A percentile compares a stretch with the other conserved stretches of the same genome.
Evolutionary conservation across 345 rosid genomes (phyloP).

Genomic region (Trapa bicornis): DNA sequence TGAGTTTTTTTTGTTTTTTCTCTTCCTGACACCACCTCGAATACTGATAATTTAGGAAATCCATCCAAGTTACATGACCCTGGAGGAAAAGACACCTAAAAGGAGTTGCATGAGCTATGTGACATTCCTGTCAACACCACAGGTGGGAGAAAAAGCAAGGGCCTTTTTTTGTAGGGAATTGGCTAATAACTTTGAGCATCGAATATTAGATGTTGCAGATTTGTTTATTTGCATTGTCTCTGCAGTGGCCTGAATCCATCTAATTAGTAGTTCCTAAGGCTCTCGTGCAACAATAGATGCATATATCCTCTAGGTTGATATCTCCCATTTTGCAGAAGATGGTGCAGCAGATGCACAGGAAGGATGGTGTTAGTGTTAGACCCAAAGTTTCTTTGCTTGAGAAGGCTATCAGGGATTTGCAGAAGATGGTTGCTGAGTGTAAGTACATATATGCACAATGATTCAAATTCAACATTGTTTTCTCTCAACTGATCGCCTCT

Average conservation of each 20-base stretch:
- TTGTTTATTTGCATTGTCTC: too few relatives aligned
- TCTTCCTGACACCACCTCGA: not conserved
- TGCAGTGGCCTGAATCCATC: not conserved
- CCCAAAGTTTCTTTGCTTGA: conserved; percentile 64
- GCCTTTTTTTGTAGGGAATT: not conserved
- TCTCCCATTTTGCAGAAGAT: conserved; percentile 31
- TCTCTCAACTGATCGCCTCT: conserved; percentile 1
- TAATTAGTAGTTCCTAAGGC: not conserved
- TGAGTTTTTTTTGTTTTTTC: conserved; percentile 20
- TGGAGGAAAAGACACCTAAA: not conserved
- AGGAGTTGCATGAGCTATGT: not conserved
- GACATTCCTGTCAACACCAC: not conserved
- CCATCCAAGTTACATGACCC: not conserved
- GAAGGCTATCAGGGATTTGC: conserved; percentile 79
- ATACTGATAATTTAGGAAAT: not conserved
- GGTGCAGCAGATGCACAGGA: conserved; percentile 33
- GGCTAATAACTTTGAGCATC: not conserved
- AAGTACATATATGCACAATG: conserved; percentile 20
- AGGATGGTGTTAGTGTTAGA: conserved; percentile 46
- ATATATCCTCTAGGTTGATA: conserved; percentile 10
- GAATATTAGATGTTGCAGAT: too few relatives aligned
- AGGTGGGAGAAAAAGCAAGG: not conserved
- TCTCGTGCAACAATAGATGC: not conserved
- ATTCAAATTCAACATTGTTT: conserved; percentile 2
- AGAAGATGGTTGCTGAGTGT: conserved; percentile 88